These are phyloP conservation scores for Podospora anserina DNA, from an alignment of 495 filamentous ascomycete genomes.

Conservation along the genomic window DNA sequence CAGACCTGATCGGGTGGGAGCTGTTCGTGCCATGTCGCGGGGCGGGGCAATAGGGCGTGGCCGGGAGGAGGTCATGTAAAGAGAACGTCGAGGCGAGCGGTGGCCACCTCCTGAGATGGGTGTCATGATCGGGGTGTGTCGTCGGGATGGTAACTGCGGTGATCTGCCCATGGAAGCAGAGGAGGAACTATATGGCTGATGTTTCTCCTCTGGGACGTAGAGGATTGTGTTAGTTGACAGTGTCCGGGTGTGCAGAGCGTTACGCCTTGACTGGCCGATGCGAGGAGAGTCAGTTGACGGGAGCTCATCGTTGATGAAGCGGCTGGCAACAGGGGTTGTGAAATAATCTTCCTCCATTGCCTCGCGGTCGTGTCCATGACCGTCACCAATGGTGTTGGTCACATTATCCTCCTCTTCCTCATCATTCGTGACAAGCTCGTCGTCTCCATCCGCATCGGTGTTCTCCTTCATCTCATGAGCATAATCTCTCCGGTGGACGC, in stretches of 20 bases:
- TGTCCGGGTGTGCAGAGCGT: conserved; percentile 57
- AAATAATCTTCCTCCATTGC: conserved; percentile 49
- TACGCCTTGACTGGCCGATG: conserved; percentile 32
- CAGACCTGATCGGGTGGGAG: conserved; percentile 33
- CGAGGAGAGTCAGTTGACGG: conserved; percentile 32
- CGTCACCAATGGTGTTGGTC: conserved; percentile 29
- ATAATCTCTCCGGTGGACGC: conserved; percentile 30
- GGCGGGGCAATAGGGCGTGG: conserved; percentile 55
- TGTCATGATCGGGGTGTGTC: conserved; percentile 40
- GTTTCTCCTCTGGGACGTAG: conserved; percentile 54
- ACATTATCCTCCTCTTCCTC: conserved; percentile 52
- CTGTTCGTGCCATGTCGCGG: conserved; percentile 50
- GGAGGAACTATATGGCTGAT: conserved; percentile 43
- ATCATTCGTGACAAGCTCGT: conserved; percentile 80
- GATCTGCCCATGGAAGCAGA: conserved; percentile 44
- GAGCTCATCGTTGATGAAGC: conserved; percentile 26
- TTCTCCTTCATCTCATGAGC: conserved; percentile 42
- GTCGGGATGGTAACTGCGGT: conserved; percentile 26
- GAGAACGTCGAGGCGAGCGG: conserved; percentile 50
- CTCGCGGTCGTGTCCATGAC: conserved; percentile 13
- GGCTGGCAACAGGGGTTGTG: conserved; percentile 37
- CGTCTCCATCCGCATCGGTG: conserved; percentile 78
- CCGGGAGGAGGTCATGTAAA: conserved; percentile 35
- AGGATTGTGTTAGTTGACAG: conserved; percentile 75
- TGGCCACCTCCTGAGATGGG: conserved; percentile 36